These are phyloP conservation scores for Calophaca sinica DNA, from an alignment of 306 rosid genomes.

Conservation along the genomic window DNA sequence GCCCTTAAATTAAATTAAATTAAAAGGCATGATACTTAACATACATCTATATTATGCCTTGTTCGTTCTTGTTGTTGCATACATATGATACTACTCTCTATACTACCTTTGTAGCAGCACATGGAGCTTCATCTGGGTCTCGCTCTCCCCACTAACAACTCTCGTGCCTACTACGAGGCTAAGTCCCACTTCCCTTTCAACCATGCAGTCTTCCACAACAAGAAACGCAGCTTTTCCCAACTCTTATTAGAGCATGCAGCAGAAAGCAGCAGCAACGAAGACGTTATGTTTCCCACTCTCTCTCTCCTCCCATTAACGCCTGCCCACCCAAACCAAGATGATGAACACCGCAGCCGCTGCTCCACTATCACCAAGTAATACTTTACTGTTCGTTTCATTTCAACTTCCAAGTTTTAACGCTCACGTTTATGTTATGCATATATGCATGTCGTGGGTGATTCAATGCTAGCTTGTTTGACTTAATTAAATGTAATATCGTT, in stretches of 20 bases:
- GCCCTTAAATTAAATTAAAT: too few species aligned
- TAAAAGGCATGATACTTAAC: too few species aligned
- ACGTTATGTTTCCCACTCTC: slow-evolving; percentile 52
- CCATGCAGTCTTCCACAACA: neutral
- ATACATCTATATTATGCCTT: too few species aligned
- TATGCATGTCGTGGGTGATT: too few species aligned
- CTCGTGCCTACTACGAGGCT: neutral
- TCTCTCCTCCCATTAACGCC: slow-evolving; percentile 70
- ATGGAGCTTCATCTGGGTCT: slow-evolving; percentile 86
- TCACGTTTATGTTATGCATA: too few species aligned
- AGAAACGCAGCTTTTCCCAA: slow-evolving; percentile 55
- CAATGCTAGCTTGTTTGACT: too few species aligned
- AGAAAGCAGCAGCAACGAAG: too few species aligned
- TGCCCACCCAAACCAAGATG: slow-evolving; percentile 48
- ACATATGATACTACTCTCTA: neutral
- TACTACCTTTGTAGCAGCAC: too few species aligned
- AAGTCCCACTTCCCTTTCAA: too few species aligned
- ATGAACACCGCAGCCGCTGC: slow-evolving; percentile 8
- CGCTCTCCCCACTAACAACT: slow-evolving; percentile 54
- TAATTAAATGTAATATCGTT: too few species aligned
- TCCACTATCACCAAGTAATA: slow-evolving; percentile 47
- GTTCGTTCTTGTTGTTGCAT: neutral
- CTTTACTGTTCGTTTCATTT: too few species aligned
- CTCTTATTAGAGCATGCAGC: slow-evolving; percentile 42
- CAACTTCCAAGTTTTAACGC: too few species aligned